Base-by-base conservation (phyloP, 106 monocot species). In the Dioscorea dumetorum region DNA sequence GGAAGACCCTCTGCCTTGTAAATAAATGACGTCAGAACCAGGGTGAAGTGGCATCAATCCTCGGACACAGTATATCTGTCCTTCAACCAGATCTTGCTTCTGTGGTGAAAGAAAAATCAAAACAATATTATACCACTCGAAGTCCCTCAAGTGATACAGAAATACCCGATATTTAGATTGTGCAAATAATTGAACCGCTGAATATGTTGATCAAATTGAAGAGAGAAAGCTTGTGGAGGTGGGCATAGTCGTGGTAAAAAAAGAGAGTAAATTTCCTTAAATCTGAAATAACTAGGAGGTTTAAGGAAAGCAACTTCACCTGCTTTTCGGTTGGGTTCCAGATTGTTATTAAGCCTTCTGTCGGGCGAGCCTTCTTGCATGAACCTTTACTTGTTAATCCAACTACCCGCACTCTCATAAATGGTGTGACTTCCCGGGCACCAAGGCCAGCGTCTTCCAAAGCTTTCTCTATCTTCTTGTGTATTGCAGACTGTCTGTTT, bases 291-390 rank as follows among this genome's bases (percentile, higher is more conserved):
- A 6, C 10, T 41, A 10, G 6, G 10, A 10, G 10, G 6, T 41
- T 3, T 3, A 41, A 2, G 41, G 6, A 41, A 41, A 41, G 41
- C n/a, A 32, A 4, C 8, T 41, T 72, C 71, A 97, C 95, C 77
- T 84, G 86, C 58, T 79, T 78, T 63, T 97, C 89, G 32, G 84
- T 87, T 73, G 97, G 97, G 62, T 84, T 89, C 97, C 97, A 97
- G 19, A 97, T 92, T 66, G 91, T 89, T 70, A 97, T 72, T 32
- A 92, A 48, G 22, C 89, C 89, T 67, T 92, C 86, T 33, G 63
- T 80, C 12, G 52, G 54, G 31, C 64, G 62, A 33, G 41, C 4
- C 57, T 75, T 89, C 64, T 71, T 74, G 50, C 52, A 65, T 19
- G 80, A 78, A 13, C 69, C 67, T 70, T 82, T 86, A 33, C 62